Evolutionary conservation across 1,284 basidiomycete genomes (phyloP), one percentile per base, ranked within the genome.

Genomic region (Ganoderma resinaceum): DNA sequence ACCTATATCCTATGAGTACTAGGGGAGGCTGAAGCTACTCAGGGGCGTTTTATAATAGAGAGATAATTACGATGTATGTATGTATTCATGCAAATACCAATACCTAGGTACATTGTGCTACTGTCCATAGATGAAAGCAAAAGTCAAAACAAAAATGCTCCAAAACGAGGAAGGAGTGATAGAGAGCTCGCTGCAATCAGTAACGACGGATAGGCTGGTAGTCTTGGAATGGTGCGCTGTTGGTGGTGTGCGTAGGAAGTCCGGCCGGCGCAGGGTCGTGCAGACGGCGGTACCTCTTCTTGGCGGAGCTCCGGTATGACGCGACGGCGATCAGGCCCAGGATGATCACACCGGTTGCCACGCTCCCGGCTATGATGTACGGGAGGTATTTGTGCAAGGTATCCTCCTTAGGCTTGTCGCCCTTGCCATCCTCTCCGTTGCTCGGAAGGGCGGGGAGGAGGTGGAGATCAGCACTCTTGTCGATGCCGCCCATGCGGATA

Each of bases 371-470:
- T 67, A 80, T 79, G 71, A 79, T 76, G 70, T 78, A 77, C 37
- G 76, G 75, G 35, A 78, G 66, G 71, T 78, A 77, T 61, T 74
- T 76, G 62, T 77, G 74, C 53, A 78, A 65, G 66, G 73, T 73
- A 29, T 73, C 66, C 35, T 73, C 65, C 63, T 58, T 62, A 65
- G 68, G 46, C 42, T 67, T 33, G 66, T 53, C 60, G 61, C 57
- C 46, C 29, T 66, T 65, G 40, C 69, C 67, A 52, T 75, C 68
- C 53, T 71, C 62, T 38, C 62, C 59, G 6, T 63, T 69, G 29
- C 75, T 67, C 9, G 77, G 71, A 20, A 75, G 59, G 8, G 82
- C 78, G 31, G 90, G 87, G 12, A 91, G 84, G 31, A 93, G 85
- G 16, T 84, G 70, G 78, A 87, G 75, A 59, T 77, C 66, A 14